Evolutionary conservation across 192 early-diverging fungal species (phyloP).

Genomic region (Geosiphon pyriformis): DNA sequence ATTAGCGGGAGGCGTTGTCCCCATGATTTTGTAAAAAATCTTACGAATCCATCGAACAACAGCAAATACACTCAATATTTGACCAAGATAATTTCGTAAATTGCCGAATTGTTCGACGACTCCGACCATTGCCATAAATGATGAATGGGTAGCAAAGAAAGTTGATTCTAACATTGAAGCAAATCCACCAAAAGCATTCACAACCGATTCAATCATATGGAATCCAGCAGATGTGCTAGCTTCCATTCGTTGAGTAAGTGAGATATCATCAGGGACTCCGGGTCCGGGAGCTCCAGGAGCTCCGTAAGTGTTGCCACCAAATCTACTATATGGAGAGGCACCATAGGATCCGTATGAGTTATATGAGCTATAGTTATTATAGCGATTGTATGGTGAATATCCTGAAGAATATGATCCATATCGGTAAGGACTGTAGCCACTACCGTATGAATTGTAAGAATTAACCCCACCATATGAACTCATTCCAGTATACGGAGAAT

Average conservation of each 20-base stretch:
- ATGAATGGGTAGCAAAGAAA: slow-evolving; percentile 91
- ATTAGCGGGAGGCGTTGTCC: slow-evolving; percentile 63
- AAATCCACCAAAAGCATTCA: slow-evolving; percentile 96
- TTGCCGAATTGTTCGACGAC: slow-evolving; percentile 98
- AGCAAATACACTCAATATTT: slow-evolving; percentile 76
- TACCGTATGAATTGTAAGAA: slow-evolving; percentile 36
- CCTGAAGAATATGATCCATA: slow-evolving; percentile 26
- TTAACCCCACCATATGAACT: slow-evolving; percentile 46
- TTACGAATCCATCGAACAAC: slow-evolving; percentile 64
- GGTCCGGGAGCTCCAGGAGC: slow-evolving; percentile 49
- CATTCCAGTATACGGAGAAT: slow-evolving; percentile 37
- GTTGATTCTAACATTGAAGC: slow-evolving; percentile 98
- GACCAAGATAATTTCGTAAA: slow-evolving; percentile 77
- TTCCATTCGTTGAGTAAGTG: slow-evolving; percentile 80
- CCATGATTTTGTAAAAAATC: slow-evolving; percentile 60
- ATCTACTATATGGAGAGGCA: slow-evolving; percentile 35
- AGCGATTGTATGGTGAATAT: slow-evolving; percentile 24
- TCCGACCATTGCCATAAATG: slow-evolving; percentile 92
- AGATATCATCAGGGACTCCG: slow-evolving; percentile 59
- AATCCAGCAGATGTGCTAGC: slow-evolving; percentile 89
- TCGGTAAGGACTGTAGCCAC: slow-evolving; percentile 32
- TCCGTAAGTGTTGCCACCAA: slow-evolving; percentile 36
- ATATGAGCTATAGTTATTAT: slow-evolving; percentile 31
- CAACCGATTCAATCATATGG: slow-evolving; percentile 85
- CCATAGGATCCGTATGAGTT: slow-evolving; percentile 50